Conservation (phyloP, 1,284 basidiomycete species). For the Waitea zeae region DNA sequence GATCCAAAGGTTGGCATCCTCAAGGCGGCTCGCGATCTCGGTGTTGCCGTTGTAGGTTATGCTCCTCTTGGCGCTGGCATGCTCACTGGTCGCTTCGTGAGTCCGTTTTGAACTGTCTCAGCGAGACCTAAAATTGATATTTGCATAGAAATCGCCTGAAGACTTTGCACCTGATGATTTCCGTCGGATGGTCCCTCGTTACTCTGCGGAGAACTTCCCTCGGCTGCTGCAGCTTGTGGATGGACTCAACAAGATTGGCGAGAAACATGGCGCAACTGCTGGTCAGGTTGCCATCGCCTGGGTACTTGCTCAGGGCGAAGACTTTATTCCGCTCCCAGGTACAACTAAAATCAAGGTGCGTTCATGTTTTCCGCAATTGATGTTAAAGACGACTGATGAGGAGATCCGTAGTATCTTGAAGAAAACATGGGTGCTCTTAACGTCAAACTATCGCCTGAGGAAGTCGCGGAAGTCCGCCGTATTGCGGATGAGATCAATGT, state of each 20-base stretch:
- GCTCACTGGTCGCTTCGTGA: slow-evolving; percentile 33
- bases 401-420: slow-evolving; percentile 17
- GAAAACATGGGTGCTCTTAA: slow-evolving; percentile 16
- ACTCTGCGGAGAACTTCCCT: slow-evolving; percentile 23
- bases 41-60: slow-evolving; percentile 39
- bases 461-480: slow-evolving; percentile 13
- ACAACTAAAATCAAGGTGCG: slow-evolving; percentile 8
- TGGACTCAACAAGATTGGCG: slow-evolving; percentile 16
- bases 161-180: slow-evolving; percentile 36
- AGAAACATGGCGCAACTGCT: slow-evolving; percentile 18
- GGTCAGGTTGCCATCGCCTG: slow-evolving; percentile 33
- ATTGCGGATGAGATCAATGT: slow-evolving; percentile 10
- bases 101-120: slow-evolving; percentile 7
- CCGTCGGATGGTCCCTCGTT: slow-evolving; percentile 19
- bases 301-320: slow-evolving; percentile 22
- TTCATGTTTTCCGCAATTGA: too few relatives aligned
- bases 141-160: slow-evolving; percentile 21
- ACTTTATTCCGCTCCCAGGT: slow-evolving; percentile 24
- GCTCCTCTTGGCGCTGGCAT: slow-evolving; percentile 46
- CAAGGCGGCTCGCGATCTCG: slow-evolving; percentile 31
- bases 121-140: background rate
- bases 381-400: too few relatives aligned
- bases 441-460: slow-evolving; percentile 13
- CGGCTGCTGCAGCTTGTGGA: slow-evolving; percentile 24
- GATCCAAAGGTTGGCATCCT: slow-evolving; percentile 26